phyloP scores from a whole-genome alignment of 805 yeast genomes.

The Pichia heedii region DNA sequence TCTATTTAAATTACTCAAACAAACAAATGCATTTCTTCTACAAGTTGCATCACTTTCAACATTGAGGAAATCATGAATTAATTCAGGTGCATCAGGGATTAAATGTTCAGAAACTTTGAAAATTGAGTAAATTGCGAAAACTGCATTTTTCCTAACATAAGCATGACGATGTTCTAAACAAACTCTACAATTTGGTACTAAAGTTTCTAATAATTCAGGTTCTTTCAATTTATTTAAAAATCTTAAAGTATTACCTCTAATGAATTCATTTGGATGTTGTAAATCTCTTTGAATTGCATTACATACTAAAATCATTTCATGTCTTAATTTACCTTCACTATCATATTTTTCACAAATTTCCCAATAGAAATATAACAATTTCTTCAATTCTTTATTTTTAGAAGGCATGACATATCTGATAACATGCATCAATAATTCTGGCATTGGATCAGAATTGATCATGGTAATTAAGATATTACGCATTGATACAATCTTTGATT shows the following conservation, averaged over 20 bases:
- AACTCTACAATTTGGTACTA: constrained; percentile 84
- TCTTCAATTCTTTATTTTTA: constrained; percentile 81
- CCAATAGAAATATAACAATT: constrained; percentile 91
- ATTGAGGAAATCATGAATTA: constrained; percentile 60
- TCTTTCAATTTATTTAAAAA: constrained; percentile 86
- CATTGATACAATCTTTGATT: constrained; percentile 83
- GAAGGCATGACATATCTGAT: constrained; percentile 98
- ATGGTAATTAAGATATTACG: constrained; percentile 74
- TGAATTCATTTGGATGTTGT: constrained; percentile 96
- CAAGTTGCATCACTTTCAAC: constrained; percentile 90
- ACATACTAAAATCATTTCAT: constrained; percentile 97
- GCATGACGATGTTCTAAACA: constrained; percentile 96
- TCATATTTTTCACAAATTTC: constrained; percentile 93
- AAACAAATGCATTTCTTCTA: constrained; percentile 89
- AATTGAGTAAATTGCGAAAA: constrained; percentile 79
- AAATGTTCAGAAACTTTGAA: constrained; percentile 76
- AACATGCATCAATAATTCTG: constrained; percentile 90
- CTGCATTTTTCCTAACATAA: constrained; percentile 95
- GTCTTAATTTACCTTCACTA: constrained; percentile 82
- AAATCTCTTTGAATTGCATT: constrained; percentile 96
- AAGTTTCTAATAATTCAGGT: constrained; percentile 88
- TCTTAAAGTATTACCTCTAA: constrained; percentile 91
- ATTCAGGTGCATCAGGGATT: constrained; percentile 91
- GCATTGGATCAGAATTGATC: constrained; percentile 88
- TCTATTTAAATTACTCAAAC: constrained; percentile 73